Base-by-base conservation (phyloP, 306 rosid species). In the Echinosophora koreensis region DNA sequence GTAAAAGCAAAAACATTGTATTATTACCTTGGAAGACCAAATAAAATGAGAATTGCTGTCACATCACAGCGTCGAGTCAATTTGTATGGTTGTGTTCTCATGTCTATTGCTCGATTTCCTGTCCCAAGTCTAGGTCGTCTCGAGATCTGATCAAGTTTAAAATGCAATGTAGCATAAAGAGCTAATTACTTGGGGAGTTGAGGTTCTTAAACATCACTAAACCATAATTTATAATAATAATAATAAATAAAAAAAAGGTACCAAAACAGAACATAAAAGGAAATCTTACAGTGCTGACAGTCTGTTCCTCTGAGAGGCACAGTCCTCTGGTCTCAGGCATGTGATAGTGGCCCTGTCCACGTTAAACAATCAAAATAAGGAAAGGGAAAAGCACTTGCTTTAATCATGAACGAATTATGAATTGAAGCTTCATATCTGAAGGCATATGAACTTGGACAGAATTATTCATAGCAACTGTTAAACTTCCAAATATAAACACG, bases 1-100 rank as follows among this genome's bases (percentile, higher is more conserved):
- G 66, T 28, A 60, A 72, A 74, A 84, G 63, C 68, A 78, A 56
- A 77, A 50, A 34, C 74, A 42, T 8, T 12, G 32, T 46, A 52
- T 82, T 61, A 51, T 89, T 84, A 96, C 99, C 99, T 96, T 77
- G 99, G 99, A 71, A 96, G 97, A 56, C 99, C 99, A 68, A 87
- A 89, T 82, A 96, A 79, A 71, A 96, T 86, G 62, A 96, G 93
- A 79, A 96, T 96, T 71, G 99, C 99, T 1, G 99, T 96, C 71
- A 96, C 99, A 81, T 96, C 99, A 51, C 99, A 96, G 69, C 80
- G 91, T 30, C 97, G 86, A 37, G 90, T 86, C 71, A 87, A 46
- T 82, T 91, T 91, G 97, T 96, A 74, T 64, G 92, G 84, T 16
- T 75, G 84, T 71, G 84, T 22, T 70, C 80, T 79, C 80, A 35